Evolutionary conservation across 495 filamentous ascomycete species (phyloP).

Genomic region (Parmelia sp.): DNA sequence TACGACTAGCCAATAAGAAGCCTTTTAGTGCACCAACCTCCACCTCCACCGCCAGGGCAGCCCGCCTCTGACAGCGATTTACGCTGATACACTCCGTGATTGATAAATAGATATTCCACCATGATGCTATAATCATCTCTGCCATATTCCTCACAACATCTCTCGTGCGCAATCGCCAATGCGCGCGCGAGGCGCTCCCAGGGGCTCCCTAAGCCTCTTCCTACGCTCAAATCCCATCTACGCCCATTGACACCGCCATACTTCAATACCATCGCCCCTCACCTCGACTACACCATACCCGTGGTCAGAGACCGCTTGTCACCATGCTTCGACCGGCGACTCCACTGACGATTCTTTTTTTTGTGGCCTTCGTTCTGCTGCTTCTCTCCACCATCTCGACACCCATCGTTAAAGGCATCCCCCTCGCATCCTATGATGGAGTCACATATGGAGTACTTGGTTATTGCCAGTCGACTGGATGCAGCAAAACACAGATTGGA

Average conservation of each 20-base stretch:
- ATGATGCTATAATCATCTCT: neutral
- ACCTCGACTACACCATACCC: neutral
- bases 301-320: conserved; percentile 1
- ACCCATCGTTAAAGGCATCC: conserved; percentile 79
- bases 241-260: neutral
- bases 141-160: neutral
- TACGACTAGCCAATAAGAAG: neutral
- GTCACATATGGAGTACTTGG: conserved; percentile 91
- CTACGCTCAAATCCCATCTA: conserved; percentile 10
- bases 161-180: conserved; percentile 6
- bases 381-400: conserved; percentile 88
- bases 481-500: conserved; percentile 71
- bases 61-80: conserved; percentile 5
- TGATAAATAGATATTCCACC: neutral
- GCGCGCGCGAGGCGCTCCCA: conserved; percentile 12
- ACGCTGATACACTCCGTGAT: neutral
- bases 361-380: conserved; percentile 77
- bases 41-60: conserved; percentile 7
- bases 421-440: conserved; percentile 67
- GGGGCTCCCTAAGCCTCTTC: conserved; percentile 10
- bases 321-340: conserved; percentile 84
- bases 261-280: conserved; percentile 3
- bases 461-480: conserved; percentile 60
- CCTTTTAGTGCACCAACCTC: conserved; percentile 13
- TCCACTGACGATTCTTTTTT: conserved; percentile 77